phyloP scores from a whole-genome alignment of 495 filamentous ascomycete genomes.

The Aspergillus sclerotioniger region DNA sequence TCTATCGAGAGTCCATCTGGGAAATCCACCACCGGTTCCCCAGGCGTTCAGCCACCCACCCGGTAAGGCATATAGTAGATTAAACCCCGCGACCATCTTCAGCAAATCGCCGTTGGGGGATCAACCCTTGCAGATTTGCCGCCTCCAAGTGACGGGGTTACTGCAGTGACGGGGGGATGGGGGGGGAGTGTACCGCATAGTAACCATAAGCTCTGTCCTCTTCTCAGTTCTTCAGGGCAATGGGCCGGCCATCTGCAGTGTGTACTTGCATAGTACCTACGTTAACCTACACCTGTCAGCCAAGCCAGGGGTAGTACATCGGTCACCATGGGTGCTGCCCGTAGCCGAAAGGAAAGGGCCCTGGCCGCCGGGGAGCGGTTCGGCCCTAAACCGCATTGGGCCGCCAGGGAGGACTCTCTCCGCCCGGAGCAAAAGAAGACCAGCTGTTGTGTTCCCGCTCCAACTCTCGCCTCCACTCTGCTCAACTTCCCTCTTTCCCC shows the following conservation, averaged over 20 bases:
- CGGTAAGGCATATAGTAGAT: background rate
- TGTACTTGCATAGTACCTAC: background rate
- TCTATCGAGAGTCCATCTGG: background rate
- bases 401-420: conserved; percentile 14
- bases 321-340: background rate
- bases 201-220: no score
- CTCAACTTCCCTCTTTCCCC: background rate
- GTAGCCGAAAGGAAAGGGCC: background rate
- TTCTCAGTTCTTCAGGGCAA: no score
- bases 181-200: no score
- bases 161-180: no score
- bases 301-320: background rate
- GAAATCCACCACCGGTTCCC: background rate
- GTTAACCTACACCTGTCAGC: no score
- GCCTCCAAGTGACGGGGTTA: background rate
- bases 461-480: background rate
- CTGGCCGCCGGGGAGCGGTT: conserved; percentile 4
- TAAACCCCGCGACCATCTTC: background rate
- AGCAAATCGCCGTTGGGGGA: background rate
- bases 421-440: conserved; percentile 17
- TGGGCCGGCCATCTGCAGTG: background rate
- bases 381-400: conserved; percentile 13
- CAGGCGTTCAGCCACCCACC: no score
- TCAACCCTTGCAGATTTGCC: background rate
- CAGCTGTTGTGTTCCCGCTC: conserved; percentile 19